Percentiles rank a stretch among this genome's conserved stretches.
phyloP scores from a whole-genome alignment of 2,329 filamentous ascomycete genomes.

The Neopestalotiopsis clavispora region DNA sequence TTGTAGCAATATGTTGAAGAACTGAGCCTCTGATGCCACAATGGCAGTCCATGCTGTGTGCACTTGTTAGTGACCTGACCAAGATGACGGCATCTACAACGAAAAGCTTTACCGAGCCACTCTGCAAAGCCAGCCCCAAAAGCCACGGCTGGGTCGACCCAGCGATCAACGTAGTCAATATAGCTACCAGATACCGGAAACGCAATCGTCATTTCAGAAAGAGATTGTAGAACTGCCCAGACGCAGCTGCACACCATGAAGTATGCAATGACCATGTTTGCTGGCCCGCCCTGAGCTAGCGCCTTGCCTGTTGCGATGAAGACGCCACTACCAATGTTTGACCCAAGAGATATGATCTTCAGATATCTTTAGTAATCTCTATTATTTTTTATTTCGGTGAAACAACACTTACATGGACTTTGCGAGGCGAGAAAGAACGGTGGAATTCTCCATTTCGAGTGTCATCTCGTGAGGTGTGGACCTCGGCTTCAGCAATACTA shows the following conservation, averaged over 20 bases:
- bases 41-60: background rate
- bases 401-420: background rate
- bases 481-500: background rate
- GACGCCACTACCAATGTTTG: constrained; percentile 40
- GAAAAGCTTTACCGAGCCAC: constrained; percentile 18
- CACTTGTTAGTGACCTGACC: background rate
- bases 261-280: constrained; percentile 38
- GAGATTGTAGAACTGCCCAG: constrained; percentile 22
- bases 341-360: constrained; percentile 32
- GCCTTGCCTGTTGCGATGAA: constrained; percentile 42
- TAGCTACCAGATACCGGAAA: constrained; percentile 42
- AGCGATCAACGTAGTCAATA: constrained; percentile 43
- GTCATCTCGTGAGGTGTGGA: background rate
- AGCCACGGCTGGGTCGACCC: constrained; percentile 42
- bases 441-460: background rate
- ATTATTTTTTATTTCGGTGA: no score
- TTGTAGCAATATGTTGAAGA: background rate
- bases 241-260: constrained; percentile 27
- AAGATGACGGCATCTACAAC: no score
- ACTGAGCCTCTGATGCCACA: background rate
- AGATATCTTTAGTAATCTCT: no score
- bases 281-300: constrained; percentile 36
- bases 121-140: constrained; percentile 42
- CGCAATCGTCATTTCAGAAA: constrained; percentile 42
- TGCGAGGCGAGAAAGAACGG: background rate